Evolutionary conservation across 768 basidiomycete species (phyloP).

Genomic region (Tylopilus rubrobrunneus): DNA sequence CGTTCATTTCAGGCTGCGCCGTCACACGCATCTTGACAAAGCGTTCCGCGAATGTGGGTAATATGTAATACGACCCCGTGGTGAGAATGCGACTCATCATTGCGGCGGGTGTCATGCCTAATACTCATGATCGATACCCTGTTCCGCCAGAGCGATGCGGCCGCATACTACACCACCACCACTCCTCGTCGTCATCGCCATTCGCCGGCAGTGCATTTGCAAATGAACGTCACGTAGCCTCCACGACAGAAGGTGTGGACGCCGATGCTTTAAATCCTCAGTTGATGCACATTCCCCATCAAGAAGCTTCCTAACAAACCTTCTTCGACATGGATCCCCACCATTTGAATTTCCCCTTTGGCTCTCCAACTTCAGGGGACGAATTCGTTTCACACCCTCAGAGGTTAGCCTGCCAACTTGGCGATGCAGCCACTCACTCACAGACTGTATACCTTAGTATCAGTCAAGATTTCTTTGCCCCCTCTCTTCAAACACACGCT

Average conservation of each 20-base stretch:
- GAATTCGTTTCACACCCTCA: conserved; percentile 2
- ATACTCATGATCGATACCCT: conserved; percentile 16
- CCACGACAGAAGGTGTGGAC: conserved; percentile 14
- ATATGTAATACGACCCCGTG: conserved; percentile 30
- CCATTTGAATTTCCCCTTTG: conserved; percentile 8
- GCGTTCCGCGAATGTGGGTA: conserved; percentile 19
- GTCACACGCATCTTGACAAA: conserved; percentile 18
- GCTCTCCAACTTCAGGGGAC: conserved; percentile 1
- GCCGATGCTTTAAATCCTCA: conserved; percentile 20
- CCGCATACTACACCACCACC: conserved; percentile 21
- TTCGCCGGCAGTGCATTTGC: conserved; percentile 15
- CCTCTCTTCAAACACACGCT: not conserved
- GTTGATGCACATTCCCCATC: conserved; percentile 17
- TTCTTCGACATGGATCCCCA: conserved; percentile 16
- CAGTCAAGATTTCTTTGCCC: not conserved
- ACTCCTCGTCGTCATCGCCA: conserved; percentile 24
- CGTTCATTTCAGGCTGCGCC: conserved; percentile 19
- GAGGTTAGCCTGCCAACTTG: conserved; percentile 14
- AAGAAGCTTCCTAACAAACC: conserved; percentile 9
- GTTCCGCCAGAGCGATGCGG: conserved; percentile 21
- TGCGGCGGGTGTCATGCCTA: conserved; percentile 18
- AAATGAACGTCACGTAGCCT: conserved; percentile 18
- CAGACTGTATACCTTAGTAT: conserved; percentile 9
- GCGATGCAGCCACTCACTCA: conserved; percentile 8
- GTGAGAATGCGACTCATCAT: conserved; percentile 19